Conservation (phyloP, 768 basidiomycete species). For the Strobilomyces echinocephalus region DNA sequence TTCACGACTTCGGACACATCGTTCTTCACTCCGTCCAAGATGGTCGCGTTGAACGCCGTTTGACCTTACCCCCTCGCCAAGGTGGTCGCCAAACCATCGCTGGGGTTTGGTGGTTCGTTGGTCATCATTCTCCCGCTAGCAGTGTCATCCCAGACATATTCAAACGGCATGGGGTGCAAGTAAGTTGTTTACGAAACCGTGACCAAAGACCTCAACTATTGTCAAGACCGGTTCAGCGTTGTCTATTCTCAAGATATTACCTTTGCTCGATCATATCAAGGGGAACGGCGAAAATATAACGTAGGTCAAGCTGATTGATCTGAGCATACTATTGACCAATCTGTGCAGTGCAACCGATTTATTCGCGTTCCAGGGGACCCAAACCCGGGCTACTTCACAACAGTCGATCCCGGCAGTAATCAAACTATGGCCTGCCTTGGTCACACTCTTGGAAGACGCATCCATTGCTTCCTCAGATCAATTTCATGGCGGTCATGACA, state of each 20-base stretch:
- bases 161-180: slow-evolving; percentile 59
- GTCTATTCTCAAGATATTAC: slow-evolving; percentile 62
- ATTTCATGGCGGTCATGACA: slow-evolving; percentile 26
- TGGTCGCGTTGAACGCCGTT: slow-evolving; percentile 50
- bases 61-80: slow-evolving; percentile 34
- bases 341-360: slow-evolving; percentile 63
- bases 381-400: slow-evolving; percentile 43
- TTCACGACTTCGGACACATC: slow-evolving; percentile 63
- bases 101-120: slow-evolving; percentile 72
- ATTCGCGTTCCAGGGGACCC: slow-evolving; percentile 74
- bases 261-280: slow-evolving; percentile 64
- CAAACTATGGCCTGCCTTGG: slow-evolving; percentile 63
- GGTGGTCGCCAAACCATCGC: slow-evolving; percentile 31
- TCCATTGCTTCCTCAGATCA: slow-evolving; percentile 51
- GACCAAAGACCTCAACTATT: slow-evolving; percentile 5
- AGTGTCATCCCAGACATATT: slow-evolving; percentile 71
- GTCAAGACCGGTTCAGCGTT: slow-evolving; percentile 72
- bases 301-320: slow-evolving; percentile 38
- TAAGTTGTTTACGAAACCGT: slow-evolving; percentile 30
- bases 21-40: slow-evolving; percentile 77
- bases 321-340: slow-evolving; percentile 14
- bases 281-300: slow-evolving; percentile 64
- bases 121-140: slow-evolving; percentile 37
- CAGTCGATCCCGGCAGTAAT: slow-evolving; percentile 55
- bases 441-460: slow-evolving; percentile 48